Base-by-base conservation (phyloP, 106 monocot species). In the Platanthera zijinensis region DNA sequence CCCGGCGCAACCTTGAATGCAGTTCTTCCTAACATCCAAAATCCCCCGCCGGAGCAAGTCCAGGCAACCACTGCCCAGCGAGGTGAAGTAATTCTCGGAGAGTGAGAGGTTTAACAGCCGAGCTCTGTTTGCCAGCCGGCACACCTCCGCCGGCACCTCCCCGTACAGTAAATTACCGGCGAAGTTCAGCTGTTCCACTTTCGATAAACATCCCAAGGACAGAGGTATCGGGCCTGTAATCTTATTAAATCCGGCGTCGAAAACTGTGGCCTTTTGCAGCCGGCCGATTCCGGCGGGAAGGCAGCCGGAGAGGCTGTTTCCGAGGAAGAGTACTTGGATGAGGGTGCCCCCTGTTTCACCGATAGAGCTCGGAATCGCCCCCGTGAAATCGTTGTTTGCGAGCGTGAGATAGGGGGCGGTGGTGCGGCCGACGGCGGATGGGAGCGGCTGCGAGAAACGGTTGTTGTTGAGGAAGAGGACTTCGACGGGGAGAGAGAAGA, bases 331-430 rank as follows among this genome's bases (percentile, higher is more conserved):
- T 3, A 25, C 59, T 59, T 91, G 86, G 6, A 74, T 1, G 50
- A 91, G 86, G 2, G 86, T 84, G 12, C 48, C 14, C 6, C 79
- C 74, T 25, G 84, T 51, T 21, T 80, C 59, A 74, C 83, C 12
- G 6, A 91, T 84, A 47, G 79, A 73, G 10, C 17, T 0, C 13
- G 88, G 88, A 48, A 91, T 86, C 4, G 76, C 62, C 21, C 88
- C 88, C 8, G 84, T 88, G 84, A 91, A 88, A 13, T 71, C 74
- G 66, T 91, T 86, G 84, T 91, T 88, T 9, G 91, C 91, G 30
- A 88, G 75, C 22, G 85, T 85, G 14, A 88, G 64, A 76, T 78
- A 88, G 30, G 54, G 7, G 1, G 75, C 88, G 0, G 74, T 15
- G 19, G 86, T 52, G 57, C 10, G 2, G 53, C 88, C 84, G 53